Evolutionary conservation across 1,139 yeast species (phyloP), one percentile per base, ranked within the genome.

Genomic region (Suhomyces kunorum): DNA sequence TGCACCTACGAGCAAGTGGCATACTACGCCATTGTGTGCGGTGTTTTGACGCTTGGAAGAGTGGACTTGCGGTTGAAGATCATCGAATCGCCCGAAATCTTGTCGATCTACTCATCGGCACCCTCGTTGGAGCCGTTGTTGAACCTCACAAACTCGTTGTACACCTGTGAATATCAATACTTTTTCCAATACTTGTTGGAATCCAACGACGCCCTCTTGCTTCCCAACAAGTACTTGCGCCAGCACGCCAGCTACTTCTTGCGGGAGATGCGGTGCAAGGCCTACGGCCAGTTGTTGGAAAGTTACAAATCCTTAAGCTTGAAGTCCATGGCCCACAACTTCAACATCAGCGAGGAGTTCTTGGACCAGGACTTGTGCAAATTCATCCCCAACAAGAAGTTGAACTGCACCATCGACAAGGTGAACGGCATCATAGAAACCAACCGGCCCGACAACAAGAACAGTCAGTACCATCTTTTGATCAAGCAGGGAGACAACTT

Each of bases 391-490:
- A 90, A 83, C 63, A 89, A 90, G 59, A 88, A 88, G 63, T 76
- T 94, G 60, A 90, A 89, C 66, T 94, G 98, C 68, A 90, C 94
- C 40, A 89, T 94, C 60, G 98, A 94, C 62, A 80, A 89, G 56
- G 98, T 92, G 40, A 87, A 89, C 61, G 98, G 98, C 7, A 88
- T 92, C 46, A 87, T 94, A 49, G 95, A 88, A 61, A 94, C 98
- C 20, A 92, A 89, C 64, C 78, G 98, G 53, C 96, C 97, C 3
- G 98, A 92, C 63, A 89, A 86, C 65, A 92, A 94, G 68, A 92
- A 94, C 60, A 87, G 87, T 43, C 98, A 92, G 65, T 94, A 90
- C 63, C 96, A 89, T 60, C 68, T 74, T 49, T 75, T 94, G 56
- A 84, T 94, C 56, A 88, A 87, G 63, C 95, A 86, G 61, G 98